A percentile compares a stretch with the other conserved stretches of the same genome.
Evolutionary conservation across 495 filamentous ascomycete genomes (phyloP).

Genomic region (Niebla homalea): DNA sequence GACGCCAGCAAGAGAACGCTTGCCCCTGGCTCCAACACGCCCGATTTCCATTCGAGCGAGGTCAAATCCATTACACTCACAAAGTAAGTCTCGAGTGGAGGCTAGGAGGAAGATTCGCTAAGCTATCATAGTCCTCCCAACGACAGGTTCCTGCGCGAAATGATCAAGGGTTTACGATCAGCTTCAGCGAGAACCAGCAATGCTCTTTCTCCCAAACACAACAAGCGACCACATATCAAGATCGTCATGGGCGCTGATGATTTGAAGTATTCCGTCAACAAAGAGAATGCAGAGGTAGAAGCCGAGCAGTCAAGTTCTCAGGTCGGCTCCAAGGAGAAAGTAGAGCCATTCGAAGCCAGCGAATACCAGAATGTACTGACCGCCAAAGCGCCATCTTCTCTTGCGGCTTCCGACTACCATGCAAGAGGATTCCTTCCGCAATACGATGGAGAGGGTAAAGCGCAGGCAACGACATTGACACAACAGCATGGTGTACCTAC

Average conservation of each 20-base stretch:
- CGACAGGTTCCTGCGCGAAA: slow-evolving; percentile 12
- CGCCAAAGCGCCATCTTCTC: slow-evolving; percentile 14
- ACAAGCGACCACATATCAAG: too few species aligned
- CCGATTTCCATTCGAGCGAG: neutral
- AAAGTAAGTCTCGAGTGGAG: neutral
- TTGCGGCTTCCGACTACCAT: slow-evolving; percentile 19
- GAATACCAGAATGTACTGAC: slow-evolving; percentile 9
- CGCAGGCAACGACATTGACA: slow-evolving; percentile 1
- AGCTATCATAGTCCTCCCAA: slow-evolving; percentile 4
- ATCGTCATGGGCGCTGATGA: too few species aligned
- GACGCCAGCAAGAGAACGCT: neutral
- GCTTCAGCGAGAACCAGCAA: too few species aligned
- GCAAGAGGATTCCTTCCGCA: slow-evolving; percentile 22
- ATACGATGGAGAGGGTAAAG: slow-evolving; percentile 17
- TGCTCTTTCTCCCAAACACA: too few species aligned
- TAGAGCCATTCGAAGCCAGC: slow-evolving; percentile 6
- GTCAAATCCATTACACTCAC: slow-evolving; percentile 2
- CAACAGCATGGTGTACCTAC: neutral
- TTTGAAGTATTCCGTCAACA: neutral
- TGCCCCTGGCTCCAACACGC: neutral
- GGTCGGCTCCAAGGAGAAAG: neutral
- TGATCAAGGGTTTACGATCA: slow-evolving; percentile 10
- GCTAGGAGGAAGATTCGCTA: neutral
- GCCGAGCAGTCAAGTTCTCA: neutral
- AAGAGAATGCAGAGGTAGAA: slow-evolving; percentile 3